Percentiles rank a stretch among this genome's conserved stretches.
Evolutionary conservation across 805 yeast species (phyloP).

Genomic region (Clavispora santaluciae): DNA sequence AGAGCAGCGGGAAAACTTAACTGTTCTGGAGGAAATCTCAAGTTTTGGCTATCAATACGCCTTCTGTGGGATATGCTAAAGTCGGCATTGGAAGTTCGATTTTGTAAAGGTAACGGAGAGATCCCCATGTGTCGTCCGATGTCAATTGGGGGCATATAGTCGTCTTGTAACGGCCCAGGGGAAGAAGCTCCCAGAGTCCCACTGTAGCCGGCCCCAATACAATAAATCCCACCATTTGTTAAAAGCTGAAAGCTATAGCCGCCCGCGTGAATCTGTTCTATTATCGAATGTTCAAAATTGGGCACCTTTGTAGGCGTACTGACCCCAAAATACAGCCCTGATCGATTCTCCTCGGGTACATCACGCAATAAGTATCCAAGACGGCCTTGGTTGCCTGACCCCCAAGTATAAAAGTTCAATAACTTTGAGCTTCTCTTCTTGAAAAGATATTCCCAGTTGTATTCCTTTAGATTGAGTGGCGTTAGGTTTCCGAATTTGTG

Average conservation of each 20-base stretch:
- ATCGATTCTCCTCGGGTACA: slow-evolving; percentile 19
- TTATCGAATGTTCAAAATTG: slow-evolving; percentile 27
- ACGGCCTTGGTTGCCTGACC: slow-evolving; percentile 38
- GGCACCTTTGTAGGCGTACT: slow-evolving; percentile 35
- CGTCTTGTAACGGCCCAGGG: slow-evolving; percentile 2
- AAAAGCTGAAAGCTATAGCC: slow-evolving; percentile 62
- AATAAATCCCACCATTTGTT: slow-evolving; percentile 53
- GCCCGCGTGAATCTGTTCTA: slow-evolving; percentile 52
- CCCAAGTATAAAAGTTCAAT: slow-evolving; percentile 50
- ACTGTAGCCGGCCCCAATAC: slow-evolving; percentile 36
- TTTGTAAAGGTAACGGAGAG: background rate
- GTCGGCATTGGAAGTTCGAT: background rate
- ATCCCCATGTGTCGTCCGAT: background rate
- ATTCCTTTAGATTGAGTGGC: slow-evolving; percentile 32
- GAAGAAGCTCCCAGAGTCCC: background rate
- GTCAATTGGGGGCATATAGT: background rate
- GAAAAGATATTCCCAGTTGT: slow-evolving; percentile 50
- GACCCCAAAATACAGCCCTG: slow-evolving; percentile 18
- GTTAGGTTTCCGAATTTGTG: slow-evolving; percentile 41
- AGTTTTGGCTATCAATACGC: slow-evolving; percentile 15
- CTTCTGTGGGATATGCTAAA: slow-evolving; percentile 17
- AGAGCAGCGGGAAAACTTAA: slow-evolving; percentile 6
- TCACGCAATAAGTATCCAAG: slow-evolving; percentile 38
- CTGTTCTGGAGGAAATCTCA: slow-evolving; percentile 21
- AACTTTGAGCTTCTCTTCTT: slow-evolving; percentile 26